Base-by-base conservation (phyloP, 306 rosid genomes). In the Trichosanthes cucumerina region DNA sequence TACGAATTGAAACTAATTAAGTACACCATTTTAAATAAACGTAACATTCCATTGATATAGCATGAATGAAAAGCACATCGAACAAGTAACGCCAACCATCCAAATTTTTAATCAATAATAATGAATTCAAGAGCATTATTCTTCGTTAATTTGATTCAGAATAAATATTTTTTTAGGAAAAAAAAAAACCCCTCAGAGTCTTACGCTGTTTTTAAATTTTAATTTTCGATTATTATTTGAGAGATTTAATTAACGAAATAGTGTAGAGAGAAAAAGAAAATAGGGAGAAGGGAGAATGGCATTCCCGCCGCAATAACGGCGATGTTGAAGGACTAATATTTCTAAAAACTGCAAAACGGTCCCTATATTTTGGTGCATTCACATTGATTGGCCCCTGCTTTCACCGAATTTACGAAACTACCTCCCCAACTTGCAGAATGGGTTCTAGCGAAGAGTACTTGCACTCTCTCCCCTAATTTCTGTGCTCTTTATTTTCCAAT, bases 281-380 rank as follows among this genome's bases (percentile, higher is more conserved):
- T 53, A 53, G 58, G 24, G 71, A 77, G 41, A 64, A 54, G 15
- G 31, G 1, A 24, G 38, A 77, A 33, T 69, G 78, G 53, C 88
- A 87, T 86, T 82, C 78, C 82, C 88, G 95, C 98, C 95, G 92
- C 88, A 86, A 88, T 84, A 85, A 81, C 91, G 95, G 96, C 88
- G 86, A 89, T 77, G 85, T 54, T 71, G 53, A 47, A 59, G 80
- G 74, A 65, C 44, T n/a, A 13, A 43, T 84, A 63, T 69, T 52
- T 15, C 68, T 4, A 8, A 50, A 44, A 78, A 34, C 76, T 70
- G 59, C 60, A 73, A 80, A 82, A 87, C 79, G 53, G 43, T 60
- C 66, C 80, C 75, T 71, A 72, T 10, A 74, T 70, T 82, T 49
- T 57, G 5, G 72, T 59, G 28, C 71, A 81, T 50, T 79, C 58